These are phyloP conservation scores for Penicillium vulpinum DNA, from an alignment of 2,329 filamentous ascomycete species.

Conservation along the genomic window DNA sequence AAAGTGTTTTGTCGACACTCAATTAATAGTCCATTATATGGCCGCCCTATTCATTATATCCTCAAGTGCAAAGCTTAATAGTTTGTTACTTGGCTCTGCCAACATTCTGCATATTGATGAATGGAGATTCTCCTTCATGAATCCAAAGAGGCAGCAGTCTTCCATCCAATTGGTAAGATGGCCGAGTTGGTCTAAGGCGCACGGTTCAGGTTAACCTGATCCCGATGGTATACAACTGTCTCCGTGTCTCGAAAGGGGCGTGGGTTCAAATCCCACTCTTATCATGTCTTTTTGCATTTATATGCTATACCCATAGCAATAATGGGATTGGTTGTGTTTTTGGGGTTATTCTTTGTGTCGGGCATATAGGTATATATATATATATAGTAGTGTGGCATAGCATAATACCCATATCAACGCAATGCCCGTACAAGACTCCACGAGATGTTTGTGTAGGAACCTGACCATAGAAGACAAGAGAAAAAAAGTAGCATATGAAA, in stretches of 20 bases:
- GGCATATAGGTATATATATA: too few species aligned
- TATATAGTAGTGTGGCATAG: neutral
- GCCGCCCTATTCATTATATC: too few species aligned
- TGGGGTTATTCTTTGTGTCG: neutral
- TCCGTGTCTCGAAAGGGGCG: constrained; percentile 15
- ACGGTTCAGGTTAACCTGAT: constrained; percentile 35
- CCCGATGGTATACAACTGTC: constrained; percentile 16
- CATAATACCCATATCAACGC: neutral
- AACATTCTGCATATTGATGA: too few species aligned
- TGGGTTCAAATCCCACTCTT: constrained; percentile 17
- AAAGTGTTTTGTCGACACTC: too few species aligned
- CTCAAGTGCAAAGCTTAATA: too few species aligned
- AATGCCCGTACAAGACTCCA: neutral
- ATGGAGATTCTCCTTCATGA: neutral
- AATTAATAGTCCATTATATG: too few species aligned
- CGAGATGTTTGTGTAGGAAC: too few species aligned
- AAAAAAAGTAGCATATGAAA: neutral
- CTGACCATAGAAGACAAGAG: neutral
- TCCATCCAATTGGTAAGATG: constrained; percentile 30
- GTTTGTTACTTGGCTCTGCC: too few species aligned
- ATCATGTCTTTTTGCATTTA: constrained; percentile 5
- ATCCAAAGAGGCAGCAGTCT: rapidly evolving
- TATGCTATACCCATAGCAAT: neutral
- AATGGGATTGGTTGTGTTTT: too few species aligned
- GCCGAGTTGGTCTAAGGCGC: constrained; percentile 40